Evolutionary conservation across 225 moss, liverwort and hornwort species (phyloP), one percentile per base, ranked within the genome.

Genomic region (Physcomitrium patens): DNA sequence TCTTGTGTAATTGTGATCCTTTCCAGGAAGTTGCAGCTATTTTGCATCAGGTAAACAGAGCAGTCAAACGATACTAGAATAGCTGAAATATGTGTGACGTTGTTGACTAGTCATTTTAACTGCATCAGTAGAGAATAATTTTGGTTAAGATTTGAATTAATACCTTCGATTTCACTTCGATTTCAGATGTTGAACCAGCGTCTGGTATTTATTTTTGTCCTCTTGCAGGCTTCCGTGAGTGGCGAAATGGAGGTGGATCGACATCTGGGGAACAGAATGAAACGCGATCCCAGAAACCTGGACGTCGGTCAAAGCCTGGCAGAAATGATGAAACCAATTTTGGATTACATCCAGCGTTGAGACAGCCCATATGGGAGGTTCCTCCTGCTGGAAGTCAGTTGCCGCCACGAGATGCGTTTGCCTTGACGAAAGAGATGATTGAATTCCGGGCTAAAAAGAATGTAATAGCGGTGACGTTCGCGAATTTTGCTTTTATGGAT

Each of bases 381-480:
- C 97, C 97, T 31, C 67, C 87, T 22, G 78, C 22, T 9, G 91
- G 81, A 12, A 93, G 82, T 64, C 60, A 80, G 76, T 83, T 94
- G 79, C 97, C 97, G 24, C 82, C 91, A 43, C 72, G 63, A 17
- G 87, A 94, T 69, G 91, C 90, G 2, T 97, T 97, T 60, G 65
- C 80, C n/a, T 74, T 97, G 67, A 89, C 86, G 42, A 93, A 63
- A 65, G 97, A 91, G 74, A 86, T 94, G 80, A 90, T 93, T 23
- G 93, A 93, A 70, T 91, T 93, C 45, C 91, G 94, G 45, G 97
- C 97, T 18, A 72, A 85, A 70, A 81, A 91, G 41, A 97, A 97
- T 47, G 89, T 97, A 51, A 89, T 97, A 65, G 89, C 85, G 16
- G 97, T 97, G 41, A 97, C 97, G 9, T 97, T 97, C 60, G 92